Conservation (phyloP, 2,329 filamentous ascomycete genomes). For the Colletotrichum viniferum region DNA sequence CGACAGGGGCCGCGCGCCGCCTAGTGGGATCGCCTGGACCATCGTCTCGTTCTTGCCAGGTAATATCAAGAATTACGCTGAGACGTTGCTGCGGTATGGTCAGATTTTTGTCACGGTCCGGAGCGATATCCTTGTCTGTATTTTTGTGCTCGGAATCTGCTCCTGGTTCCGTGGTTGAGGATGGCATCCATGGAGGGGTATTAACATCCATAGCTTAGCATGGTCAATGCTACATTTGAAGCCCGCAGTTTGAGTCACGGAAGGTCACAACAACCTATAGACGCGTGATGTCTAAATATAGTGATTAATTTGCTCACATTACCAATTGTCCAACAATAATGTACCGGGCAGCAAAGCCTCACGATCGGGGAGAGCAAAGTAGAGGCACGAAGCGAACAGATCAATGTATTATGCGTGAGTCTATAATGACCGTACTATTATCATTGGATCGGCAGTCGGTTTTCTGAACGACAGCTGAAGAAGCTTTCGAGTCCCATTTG, state of each 20-base stretch:
- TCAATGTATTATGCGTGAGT: background rate
- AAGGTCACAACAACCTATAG: background rate
- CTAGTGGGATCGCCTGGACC: slow-evolving; percentile 67
- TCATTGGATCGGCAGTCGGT: background rate
- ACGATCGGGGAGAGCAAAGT: background rate
- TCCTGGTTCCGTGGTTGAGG: slow-evolving; percentile 44
- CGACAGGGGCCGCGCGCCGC: slow-evolving; percentile 63
- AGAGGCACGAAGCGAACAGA: background rate
- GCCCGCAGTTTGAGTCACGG: background rate
- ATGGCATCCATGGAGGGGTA: background rate
- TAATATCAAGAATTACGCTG: slow-evolving; percentile 65
- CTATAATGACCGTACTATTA: background rate
- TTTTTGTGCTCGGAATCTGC: slow-evolving; percentile 74
- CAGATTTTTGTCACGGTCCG: slow-evolving; percentile 75
- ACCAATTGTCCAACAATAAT: background rate
- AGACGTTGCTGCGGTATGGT: slow-evolving; percentile 66
- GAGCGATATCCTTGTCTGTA: slow-evolving; percentile 74
- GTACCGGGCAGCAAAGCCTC: background rate
- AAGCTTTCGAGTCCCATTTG: background rate
- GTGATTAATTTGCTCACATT: background rate
- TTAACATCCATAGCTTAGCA: background rate
- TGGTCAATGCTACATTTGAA: background rate
- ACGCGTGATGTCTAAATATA: background rate
- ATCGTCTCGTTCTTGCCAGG: slow-evolving; percentile 69
- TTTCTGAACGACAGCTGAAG: background rate